Evolutionary conservation across 257 asterid species (phyloP), one percentile per base, ranked within the genome.

Genomic region (Thymus quinquecostatus): DNA sequence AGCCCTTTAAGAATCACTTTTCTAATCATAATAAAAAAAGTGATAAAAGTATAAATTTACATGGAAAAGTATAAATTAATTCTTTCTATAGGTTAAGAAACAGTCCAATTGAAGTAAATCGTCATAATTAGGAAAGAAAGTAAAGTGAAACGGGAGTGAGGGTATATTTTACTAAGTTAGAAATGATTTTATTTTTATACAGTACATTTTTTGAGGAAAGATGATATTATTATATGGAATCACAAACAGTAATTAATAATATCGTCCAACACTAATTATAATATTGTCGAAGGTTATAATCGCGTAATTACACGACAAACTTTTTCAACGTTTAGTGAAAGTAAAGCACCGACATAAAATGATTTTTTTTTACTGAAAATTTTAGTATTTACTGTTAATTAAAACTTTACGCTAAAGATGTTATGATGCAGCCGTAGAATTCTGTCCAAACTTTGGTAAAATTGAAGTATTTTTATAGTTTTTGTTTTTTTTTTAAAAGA

Each of bases 281-380:
- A 32, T 27, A 58, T 66, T 58, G 44, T 58, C 68, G 51, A 27
- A 47, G 47, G 21, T 47, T 28, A 34, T 6, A 13, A 13, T 6
- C 48, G 48, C 48, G 11, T 38, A 6, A 43, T 6, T 43, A 43
- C 54, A 11, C 29, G 65, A 34, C 36, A 48, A 53, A 44, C 53
- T 51, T 69, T 69, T 67, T 41, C 63, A 13, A 57, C 55, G 50
- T 66, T 73, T 7, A 38, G 68, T 74, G 27, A 29, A 47, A 33
- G 56, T 50, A 43, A 72, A 66, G 58, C 58, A 30, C 73, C 14
- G 68, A 44, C 65, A 33, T 1, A 54, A 21, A 2, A 41, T 54
- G 27, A 41, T 56, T 38, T 38, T 3, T 3, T 44, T 1, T 8
- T 44, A 9, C 12, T 44, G n/a, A 60, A 40, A 50, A 58, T 1